Evolutionary conservation across 257 asterid genomes (phyloP), one percentile per base, ranked within the genome.

Genomic region (Vinca minor): DNA sequence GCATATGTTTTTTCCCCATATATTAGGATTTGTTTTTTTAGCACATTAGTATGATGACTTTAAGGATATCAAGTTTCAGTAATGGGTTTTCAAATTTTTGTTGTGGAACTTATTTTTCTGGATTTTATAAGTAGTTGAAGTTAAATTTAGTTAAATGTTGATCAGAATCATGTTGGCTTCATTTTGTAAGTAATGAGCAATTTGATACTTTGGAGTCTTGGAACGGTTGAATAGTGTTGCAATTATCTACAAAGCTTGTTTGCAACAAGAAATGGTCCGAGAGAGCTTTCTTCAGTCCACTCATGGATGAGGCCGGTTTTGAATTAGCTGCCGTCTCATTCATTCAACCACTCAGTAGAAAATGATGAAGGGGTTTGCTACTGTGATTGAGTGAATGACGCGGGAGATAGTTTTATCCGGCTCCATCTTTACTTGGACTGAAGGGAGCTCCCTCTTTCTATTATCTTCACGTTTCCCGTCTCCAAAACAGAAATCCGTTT

Each of bases 231-330:
- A n/a, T n/a, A n/a, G n/a, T n/a, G n/a, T n/a, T n/a, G n/a, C n/a
- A n/a, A n/a, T n/a, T n/a, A n/a, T n/a, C n/a, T n/a, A n/a, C n/a
- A n/a, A n/a, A 18, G 68, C 36, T 55, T 72, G 39, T 15, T n/a
- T 62, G 74, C 68, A 61, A 49, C 71, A 74, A 71, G 75, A 79
- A 70, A 74, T 66, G 73, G 84, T 73, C 34, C 48, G 83, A 83
- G 79, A 77, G 96, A 92, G 96, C 95, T 92, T 86, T 85, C 84
- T 77, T 86, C 86, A 83, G 98, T 86, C 98, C 96, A 92, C 85
- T 85, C 95, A 84, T 77, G 87, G 89, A 78, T 69, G 93, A 76
- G 87, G 68, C 35, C 36, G 39, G 83, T 84, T 79, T 79, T 72
- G 94, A 82, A 88, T 76, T 91, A 86, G 79, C 98, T 91, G 96